These are phyloP conservation scores for Hymenoscyphus infarciens DNA, from an alignment of 2,329 filamentous ascomycete genomes.

Conservation along the genomic window DNA sequence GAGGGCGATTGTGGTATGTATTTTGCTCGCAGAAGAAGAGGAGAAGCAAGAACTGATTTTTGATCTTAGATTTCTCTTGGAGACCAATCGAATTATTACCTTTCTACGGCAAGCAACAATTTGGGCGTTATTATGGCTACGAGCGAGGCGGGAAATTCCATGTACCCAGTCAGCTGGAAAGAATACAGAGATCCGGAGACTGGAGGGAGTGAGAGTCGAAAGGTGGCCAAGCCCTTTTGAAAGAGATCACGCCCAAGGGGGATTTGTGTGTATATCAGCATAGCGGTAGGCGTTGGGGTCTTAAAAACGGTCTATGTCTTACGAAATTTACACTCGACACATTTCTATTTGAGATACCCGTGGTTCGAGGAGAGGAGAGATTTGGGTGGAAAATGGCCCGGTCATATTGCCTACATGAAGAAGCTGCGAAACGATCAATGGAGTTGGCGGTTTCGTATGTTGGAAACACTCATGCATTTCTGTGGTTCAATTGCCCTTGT, in stretches of 20 bases:
- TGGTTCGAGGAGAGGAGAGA: too few relatives aligned
- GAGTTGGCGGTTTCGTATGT: too few relatives aligned
- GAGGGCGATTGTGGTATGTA: conserved; percentile 68
- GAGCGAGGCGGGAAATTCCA: conserved; percentile 81
- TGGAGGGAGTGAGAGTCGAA: conserved; percentile 72
- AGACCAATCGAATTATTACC: conserved; percentile 92
- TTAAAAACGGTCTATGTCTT: not conserved
- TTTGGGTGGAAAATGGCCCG: too few relatives aligned
- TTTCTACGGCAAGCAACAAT: conserved; percentile 88
- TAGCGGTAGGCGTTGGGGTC: not conserved
- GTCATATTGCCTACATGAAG: too few relatives aligned
- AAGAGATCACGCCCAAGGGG: not conserved
- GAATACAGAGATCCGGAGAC: conserved; percentile 85
- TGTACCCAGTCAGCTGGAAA: conserved; percentile 93
- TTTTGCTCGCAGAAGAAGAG: conserved; percentile 1
- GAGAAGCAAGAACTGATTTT: conserved; percentile 5
- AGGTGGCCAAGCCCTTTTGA: conserved; percentile 88
- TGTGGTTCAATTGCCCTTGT: too few relatives aligned
- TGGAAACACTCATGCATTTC: too few relatives aligned
- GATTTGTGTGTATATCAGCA: not conserved
- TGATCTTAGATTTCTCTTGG: conserved; percentile 78
- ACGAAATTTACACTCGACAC: not conserved
- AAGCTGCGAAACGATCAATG: too few relatives aligned
- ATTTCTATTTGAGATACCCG: not conserved
- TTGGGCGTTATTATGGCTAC: conserved; percentile 90